These are phyloP conservation scores for Hanseniaspora clermontiae DNA, from an alignment of 805 yeast genomes.

Conservation along the genomic window DNA sequence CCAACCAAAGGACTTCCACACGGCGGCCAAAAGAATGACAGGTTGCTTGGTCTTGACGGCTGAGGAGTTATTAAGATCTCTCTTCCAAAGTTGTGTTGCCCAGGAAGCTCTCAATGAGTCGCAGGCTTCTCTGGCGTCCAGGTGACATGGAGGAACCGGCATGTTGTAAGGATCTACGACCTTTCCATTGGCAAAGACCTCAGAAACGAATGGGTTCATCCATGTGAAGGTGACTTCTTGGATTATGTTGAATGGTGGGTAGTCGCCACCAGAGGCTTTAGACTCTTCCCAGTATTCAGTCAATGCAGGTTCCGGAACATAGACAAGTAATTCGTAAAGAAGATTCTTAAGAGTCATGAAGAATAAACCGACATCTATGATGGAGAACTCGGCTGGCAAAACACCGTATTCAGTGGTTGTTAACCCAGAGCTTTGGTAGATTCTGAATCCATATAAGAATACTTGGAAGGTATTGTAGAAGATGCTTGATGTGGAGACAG, in stretches of 20 bases:
- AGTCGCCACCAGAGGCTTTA: constrained; percentile 19
- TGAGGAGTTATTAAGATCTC: constrained; percentile 15
- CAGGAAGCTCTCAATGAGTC: constrained; percentile 27
- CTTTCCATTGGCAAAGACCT: constrained; percentile 31
- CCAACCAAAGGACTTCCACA: constrained; percentile 30
- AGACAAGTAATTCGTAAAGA: constrained; percentile 30
- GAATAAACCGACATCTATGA: constrained; percentile 24
- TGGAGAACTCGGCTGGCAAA: constrained; percentile 17
- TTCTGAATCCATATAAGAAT: constrained; percentile 17
- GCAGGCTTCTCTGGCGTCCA: constrained; percentile 28
- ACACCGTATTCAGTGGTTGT: constrained; percentile 19
- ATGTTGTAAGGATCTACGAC: constrained; percentile 32
- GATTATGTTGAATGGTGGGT: constrained; percentile 23
- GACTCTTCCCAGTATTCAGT: constrained; percentile 26
- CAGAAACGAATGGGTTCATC: constrained; percentile 35
- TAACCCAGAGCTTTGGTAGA: constrained; percentile 20
- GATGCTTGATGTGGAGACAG: constrained; percentile 23
- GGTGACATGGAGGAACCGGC: constrained; percentile 32
- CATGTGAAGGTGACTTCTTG: constrained; percentile 35
- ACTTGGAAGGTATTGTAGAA: constrained; percentile 22
- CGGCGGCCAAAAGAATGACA: constrained; percentile 27
- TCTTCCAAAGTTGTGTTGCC: constrained; percentile 27
- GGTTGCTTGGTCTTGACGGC: constrained; percentile 5
- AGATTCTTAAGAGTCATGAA: constrained; percentile 27
- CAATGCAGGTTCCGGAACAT: constrained; percentile 32